Percentiles rank a stretch among this genome's conserved stretches.
Evolutionary conservation across 768 basidiomycete genomes (phyloP).

Genomic region (Scleroderma bovista): DNA sequence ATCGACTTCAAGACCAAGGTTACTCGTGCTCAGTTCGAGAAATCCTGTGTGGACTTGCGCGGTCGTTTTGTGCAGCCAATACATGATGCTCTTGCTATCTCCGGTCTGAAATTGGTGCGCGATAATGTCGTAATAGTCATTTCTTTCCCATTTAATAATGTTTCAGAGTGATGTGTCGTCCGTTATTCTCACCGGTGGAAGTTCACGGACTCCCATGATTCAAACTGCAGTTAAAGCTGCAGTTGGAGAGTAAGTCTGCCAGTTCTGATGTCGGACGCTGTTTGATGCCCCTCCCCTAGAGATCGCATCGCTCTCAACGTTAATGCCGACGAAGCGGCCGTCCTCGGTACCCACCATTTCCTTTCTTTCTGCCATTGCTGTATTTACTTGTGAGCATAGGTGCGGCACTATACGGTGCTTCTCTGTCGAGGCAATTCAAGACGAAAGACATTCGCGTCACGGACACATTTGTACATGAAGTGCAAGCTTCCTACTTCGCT

Average conservation of each 20-base stretch:
- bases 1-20: slow-evolving; percentile 84
- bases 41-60: slow-evolving; percentile 61
- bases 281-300: slow-evolving; percentile 28
- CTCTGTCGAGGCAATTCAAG: slow-evolving; percentile 84
- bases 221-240: slow-evolving; percentile 72
- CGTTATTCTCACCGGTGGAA: slow-evolving; percentile 90
- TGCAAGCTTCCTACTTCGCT: slow-evolving; percentile 75
- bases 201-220: slow-evolving; percentile 87
- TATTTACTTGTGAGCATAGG: slow-evolving; percentile 30
- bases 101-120: slow-evolving; percentile 63
- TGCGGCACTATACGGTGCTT: slow-evolving; percentile 88
- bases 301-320: slow-evolving; percentile 90
- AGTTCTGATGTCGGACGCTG: background rate
- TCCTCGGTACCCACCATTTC: slow-evolving; percentile 52
- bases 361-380: background rate
- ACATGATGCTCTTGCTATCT: slow-evolving; percentile 59
- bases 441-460: slow-evolving; percentile 88
- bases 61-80: slow-evolving; percentile 65
- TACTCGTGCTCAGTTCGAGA: slow-evolving; percentile 75
- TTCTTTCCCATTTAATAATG: background rate
- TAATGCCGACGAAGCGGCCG: slow-evolving; percentile 94
- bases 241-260: slow-evolving; percentile 65
- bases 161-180: slow-evolving; percentile 76
- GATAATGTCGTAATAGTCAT: background rate
- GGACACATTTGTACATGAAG: slow-evolving; percentile 68